Conservation (phyloP, 2,329 filamentous ascomycete species). For the Lachnellula hyalina region DNA sequence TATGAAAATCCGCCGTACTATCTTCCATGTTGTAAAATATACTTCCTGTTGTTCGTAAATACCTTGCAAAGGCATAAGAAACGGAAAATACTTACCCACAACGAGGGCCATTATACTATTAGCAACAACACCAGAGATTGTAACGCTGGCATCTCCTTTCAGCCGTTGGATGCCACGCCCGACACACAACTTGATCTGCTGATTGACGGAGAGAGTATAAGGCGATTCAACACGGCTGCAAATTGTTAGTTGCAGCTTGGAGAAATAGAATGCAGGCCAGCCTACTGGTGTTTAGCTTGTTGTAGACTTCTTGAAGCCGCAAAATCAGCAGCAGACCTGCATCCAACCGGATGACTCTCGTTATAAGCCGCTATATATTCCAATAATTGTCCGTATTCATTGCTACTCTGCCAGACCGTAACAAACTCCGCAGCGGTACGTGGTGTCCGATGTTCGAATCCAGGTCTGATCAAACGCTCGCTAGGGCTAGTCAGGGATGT, state of each 20-base stretch:
- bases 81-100: constrained; percentile 32
- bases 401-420: constrained; percentile 41
- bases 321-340: constrained; percentile 32
- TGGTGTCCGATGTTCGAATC: constrained; percentile 51
- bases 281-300: constrained; percentile 36
- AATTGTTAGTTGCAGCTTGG: constrained; percentile 34
- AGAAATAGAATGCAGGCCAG: neutral
- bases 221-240: constrained; percentile 53
- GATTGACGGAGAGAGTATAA: constrained; percentile 62
- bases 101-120: constrained; percentile 51
- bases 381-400: constrained; percentile 37
- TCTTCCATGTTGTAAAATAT: constrained; percentile 57
- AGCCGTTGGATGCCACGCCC: constrained; percentile 68
- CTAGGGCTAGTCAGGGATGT: constrained; percentile 64
- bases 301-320: constrained; percentile 20
- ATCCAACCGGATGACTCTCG: constrained; percentile 25
- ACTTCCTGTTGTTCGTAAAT: constrained; percentile 33
- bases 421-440: constrained; percentile 51
- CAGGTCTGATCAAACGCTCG: constrained; percentile 49
- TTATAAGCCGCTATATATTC: constrained; percentile 49
- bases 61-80: neutral
- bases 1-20: constrained; percentile 53
- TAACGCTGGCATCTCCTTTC: constrained; percentile 50
- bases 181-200: constrained; percentile 54
- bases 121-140: constrained; percentile 16